Evolutionary conservation across 1,284 basidiomycete species (phyloP), one percentile per base, ranked within the genome.

Genomic region (Pholiota adiposa): DNA sequence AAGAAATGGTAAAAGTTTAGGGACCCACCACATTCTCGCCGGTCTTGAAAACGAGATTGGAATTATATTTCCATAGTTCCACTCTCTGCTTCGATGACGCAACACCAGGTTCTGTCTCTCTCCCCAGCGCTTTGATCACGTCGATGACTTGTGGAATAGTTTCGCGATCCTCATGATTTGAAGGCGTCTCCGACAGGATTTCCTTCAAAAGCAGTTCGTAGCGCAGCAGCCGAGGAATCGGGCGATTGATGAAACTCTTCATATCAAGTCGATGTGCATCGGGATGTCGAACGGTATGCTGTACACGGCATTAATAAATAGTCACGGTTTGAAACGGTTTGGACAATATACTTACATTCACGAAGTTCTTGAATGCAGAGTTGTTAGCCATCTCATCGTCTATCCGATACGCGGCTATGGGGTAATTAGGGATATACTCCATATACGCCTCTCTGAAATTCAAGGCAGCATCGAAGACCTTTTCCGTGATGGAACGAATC

Each of bases 361-460:
- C 83, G 71, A 98, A 97, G 0, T 79, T 75, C 63, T 85, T 89
- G 77, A 99, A 98, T 3, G 82, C 78, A 0, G 82, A 79, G 70
- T 98, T 99, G 56, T 80, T 87, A 25, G 79, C 83, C 77, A 89
- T 88, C 77, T 98, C 97, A 51, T 96, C 90, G 59, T 96, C 93
- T 58, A 98, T 91, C 58, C 92, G 83, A 71, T 94, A 95, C 36
- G 92, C 92, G 4, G 96, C 96, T 56, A 97, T 93, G 0, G 97
- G 96, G 71, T 97, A 97, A 74, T 96, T 92, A 4, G 94, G 90
- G 46, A 96, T 90, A 69, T 97, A 98, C 67, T 93, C 88, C 82
- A 94, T 86, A 73, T 99, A 99, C 14, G 93, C 93, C 53, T 96
- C 92, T 11, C 92, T 85, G 84, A 97, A 98, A 71, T 96, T 94